Conservation (phyloP, 2,329 filamentous ascomycete genomes). For the Diplocarpon mali region DNA sequence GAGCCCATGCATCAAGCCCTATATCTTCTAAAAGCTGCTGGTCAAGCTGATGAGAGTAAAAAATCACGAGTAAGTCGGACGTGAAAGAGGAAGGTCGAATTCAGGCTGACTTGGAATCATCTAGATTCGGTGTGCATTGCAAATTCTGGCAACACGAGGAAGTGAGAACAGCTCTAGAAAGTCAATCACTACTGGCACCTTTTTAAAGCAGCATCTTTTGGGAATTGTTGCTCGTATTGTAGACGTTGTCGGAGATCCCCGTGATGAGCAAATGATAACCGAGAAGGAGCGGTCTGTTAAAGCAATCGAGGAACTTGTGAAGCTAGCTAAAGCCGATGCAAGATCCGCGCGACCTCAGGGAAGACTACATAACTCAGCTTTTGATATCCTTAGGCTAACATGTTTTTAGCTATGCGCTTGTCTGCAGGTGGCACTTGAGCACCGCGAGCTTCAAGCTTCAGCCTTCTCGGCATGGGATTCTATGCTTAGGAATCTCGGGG, state of each 20-base stretch:
- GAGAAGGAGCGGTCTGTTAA: constrained; percentile 71
- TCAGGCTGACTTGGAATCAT: neutral
- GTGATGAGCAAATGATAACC: constrained; percentile 41
- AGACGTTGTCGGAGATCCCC: constrained; percentile 61
- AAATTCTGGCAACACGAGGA: constrained; percentile 31
- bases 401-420: constrained; percentile 73
- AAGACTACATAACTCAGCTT: constrained; percentile 33
- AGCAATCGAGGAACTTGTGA: constrained; percentile 82
- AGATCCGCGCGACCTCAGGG: constrained; percentile 79
- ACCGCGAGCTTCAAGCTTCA: constrained; percentile 61
- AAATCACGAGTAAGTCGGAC: constrained; percentile 43
- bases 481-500: constrained; percentile 63
- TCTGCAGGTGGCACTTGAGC: constrained; percentile 70
- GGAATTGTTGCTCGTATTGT: constrained; percentile 79
- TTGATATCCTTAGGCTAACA: neutral
- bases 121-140: constrained; percentile 25
- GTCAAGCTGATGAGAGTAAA: constrained; percentile 50
- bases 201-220: constrained; percentile 73
- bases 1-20: constrained; percentile 68
- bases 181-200: constrained; percentile 55
- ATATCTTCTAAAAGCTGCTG: constrained; percentile 71
- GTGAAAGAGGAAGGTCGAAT: neutral
- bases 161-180: constrained; percentile 26
- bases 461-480: constrained; percentile 78
- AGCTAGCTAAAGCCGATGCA: constrained; percentile 59